These are phyloP conservation scores for Coemansia interrupta DNA, from an alignment of 192 early-diverging fungal species.

Conservation along the genomic window DNA sequence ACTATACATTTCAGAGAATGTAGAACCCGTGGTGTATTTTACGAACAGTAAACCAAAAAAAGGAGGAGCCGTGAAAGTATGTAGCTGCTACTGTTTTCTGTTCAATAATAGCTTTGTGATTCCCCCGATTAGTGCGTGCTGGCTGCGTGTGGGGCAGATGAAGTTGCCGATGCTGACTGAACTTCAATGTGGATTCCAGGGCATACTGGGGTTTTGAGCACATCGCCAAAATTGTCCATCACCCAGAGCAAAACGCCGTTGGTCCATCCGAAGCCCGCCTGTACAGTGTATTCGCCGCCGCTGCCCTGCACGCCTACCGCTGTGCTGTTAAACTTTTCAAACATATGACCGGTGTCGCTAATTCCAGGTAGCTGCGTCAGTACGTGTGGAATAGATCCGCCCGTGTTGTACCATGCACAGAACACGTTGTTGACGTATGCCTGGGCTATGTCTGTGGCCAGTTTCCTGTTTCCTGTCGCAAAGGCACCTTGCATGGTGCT, in stretches of 20 bases:
- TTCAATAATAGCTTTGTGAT: neutral
- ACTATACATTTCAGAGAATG: no score
- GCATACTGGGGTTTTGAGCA: constrained; percentile 22
- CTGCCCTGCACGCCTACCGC: constrained; percentile 51
- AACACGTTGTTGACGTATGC: constrained; percentile 57
- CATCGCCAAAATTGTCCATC: constrained; percentile 48
- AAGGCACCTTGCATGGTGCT: constrained; percentile 54
- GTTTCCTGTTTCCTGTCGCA: constrained; percentile 3
- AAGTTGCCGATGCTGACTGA: neutral
- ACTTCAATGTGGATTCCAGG: constrained; percentile 9
- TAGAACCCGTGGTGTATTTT: neutral
- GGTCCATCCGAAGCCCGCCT: constrained; percentile 76
- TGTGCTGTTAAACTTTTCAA: constrained; percentile 69
- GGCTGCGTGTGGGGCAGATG: neutral
- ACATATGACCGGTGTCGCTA: constrained; percentile 65
- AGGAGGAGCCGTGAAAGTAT: neutral
- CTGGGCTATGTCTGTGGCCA: constrained; percentile 50
- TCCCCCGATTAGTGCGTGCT: neutral
- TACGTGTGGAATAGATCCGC: constrained; percentile 57
- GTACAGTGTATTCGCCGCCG: constrained; percentile 69
- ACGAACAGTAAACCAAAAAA: neutral
- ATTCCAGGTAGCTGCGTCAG: constrained; percentile 32
- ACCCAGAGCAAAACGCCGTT: constrained; percentile 69
- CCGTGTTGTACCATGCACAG: constrained; percentile 68
- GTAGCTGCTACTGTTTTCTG: neutral